Conservation (phyloP, 495 filamentous ascomycete species). For the Hypoxylon cercidicola region DNA sequence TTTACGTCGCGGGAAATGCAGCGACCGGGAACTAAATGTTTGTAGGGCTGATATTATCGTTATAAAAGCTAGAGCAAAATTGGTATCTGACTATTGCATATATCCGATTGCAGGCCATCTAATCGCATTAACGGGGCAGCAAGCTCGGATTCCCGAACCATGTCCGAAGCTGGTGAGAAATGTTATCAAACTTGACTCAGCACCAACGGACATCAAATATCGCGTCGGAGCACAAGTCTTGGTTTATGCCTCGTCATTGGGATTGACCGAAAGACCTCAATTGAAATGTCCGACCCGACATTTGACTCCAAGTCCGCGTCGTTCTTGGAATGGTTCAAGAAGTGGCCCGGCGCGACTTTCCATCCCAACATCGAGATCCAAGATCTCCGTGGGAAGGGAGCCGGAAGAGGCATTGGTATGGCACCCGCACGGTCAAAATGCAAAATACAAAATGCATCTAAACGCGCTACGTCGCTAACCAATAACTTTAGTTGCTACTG, state of each 20-base stretch:
- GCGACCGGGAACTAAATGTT: too few species aligned
- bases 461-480: conserved; percentile 16
- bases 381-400: conserved; percentile 52
- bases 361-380: conserved; percentile 54
- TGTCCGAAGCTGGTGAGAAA: conserved; percentile 18
- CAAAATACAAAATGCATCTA: not conserved
- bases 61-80: not conserved
- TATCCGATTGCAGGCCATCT: not conserved
- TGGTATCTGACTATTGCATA: not conserved
- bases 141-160: conserved; percentile 17
- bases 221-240: conserved; percentile 1
- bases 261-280: conserved; percentile 18
- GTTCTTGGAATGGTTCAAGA: conserved; percentile 58
- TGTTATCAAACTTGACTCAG: conserved; percentile 11
- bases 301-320: conserved; percentile 49
- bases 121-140: not conserved
- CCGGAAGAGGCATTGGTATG: conserved; percentile 59
- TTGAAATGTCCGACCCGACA: conserved; percentile 31
- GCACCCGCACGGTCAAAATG: not conserved
- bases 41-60: not conserved
- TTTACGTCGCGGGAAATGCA: too few species aligned
- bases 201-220: conserved; percentile 13
- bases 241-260: not conserved
- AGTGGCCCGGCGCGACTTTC: conserved; percentile 58
- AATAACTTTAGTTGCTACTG: conserved; percentile 51